A percentile compares a stretch with the other conserved stretches of the same genome.
These are phyloP conservation scores for Lichtheimia ramosa DNA, from an alignment of 371 early-diverging fungal species.

Conservation along the genomic window DNA sequence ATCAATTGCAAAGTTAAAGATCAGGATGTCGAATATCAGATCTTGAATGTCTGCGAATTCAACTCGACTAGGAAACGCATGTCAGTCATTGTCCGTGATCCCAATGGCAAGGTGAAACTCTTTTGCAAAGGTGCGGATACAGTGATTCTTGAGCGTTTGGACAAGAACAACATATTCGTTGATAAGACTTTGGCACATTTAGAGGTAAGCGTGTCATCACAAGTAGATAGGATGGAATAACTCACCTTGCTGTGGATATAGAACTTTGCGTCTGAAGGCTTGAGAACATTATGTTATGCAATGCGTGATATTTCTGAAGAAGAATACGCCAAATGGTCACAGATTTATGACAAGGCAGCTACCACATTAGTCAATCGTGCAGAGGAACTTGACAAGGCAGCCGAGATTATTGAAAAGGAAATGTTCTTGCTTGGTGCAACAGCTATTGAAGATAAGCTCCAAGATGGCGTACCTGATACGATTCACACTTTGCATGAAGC, in stretches of 20 bases:
- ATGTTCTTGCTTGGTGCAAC: conserved; percentile 93
- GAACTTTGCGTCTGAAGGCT: conserved; percentile 88
- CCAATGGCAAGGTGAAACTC: conserved; percentile 87
- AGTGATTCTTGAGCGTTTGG: conserved; percentile 93
- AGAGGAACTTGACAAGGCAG: conserved; percentile 86
- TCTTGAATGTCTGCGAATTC: conserved; percentile 95
- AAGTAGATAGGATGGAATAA: background rate
- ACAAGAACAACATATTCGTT: conserved; percentile 69
- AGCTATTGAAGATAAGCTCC: conserved; percentile 98
- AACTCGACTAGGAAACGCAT: conserved; percentile 97
- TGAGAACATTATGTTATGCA: conserved; percentile 93
- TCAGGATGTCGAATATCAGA: conserved; percentile 69
- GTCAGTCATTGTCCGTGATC: conserved; percentile 86
- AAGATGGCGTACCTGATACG: conserved; percentile 97
- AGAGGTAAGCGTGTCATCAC: conserved; percentile 50
- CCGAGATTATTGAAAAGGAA: conserved; percentile 92
- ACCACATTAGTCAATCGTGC: conserved; percentile 87
- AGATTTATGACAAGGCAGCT: conserved; percentile 83
- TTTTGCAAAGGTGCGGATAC: conserved; percentile 99
- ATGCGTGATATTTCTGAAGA: conserved; percentile 84
- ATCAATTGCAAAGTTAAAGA: conserved; percentile 74
- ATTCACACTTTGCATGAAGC: conserved; percentile 93
- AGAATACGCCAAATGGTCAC: conserved; percentile 84
- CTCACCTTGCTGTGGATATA: conserved; percentile 8
- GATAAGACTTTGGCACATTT: conserved; percentile 73